Percentiles rank a stretch among this genome's conserved stretches.
Conservation (phyloP, 176 grass and related monocot species). For the Puccinellia tenuiflora region DNA sequence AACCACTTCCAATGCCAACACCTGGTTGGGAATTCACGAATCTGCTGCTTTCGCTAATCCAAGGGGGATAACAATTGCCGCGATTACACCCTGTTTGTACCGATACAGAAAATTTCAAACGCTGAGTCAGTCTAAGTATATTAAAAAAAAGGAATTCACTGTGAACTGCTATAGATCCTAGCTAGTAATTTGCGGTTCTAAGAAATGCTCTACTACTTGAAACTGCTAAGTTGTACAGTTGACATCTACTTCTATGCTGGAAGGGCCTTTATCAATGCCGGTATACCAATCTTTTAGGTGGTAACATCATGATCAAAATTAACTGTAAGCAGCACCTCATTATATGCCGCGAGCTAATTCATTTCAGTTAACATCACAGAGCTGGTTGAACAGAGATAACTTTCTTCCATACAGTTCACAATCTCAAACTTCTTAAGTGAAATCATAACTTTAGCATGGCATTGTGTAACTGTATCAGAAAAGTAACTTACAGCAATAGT, state of each 20-base stretch:
- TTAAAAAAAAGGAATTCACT: not conserved
- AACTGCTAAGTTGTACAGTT: not conserved
- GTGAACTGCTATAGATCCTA: not conserved
- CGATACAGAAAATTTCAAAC: not conserved
- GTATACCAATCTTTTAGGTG: not conserved
- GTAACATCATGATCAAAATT: no score
- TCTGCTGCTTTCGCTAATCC: constrained; percentile 46
- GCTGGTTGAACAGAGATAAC: not conserved
- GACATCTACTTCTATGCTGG: not conserved
- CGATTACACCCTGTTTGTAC: constrained; percentile 51
- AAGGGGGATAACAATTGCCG: constrained; percentile 52
- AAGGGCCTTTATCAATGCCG: not conserved
- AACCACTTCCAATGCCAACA: not conserved
- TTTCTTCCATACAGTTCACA: not conserved
- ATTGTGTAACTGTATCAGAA: not conserved
- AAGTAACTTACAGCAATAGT: constrained; percentile 64
- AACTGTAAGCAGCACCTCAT: no score
- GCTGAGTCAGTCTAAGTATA: not conserved
- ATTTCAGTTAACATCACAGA: not conserved
- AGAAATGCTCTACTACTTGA: not conserved
- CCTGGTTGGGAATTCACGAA: constrained; percentile 39
- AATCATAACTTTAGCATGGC: not conserved
- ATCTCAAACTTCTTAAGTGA: not conserved
- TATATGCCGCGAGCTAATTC: no score
- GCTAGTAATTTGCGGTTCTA: not conserved